Base-by-base conservation (phyloP, 495 filamentous ascomycete genomes). In the Lepraria neglecta region DNA sequence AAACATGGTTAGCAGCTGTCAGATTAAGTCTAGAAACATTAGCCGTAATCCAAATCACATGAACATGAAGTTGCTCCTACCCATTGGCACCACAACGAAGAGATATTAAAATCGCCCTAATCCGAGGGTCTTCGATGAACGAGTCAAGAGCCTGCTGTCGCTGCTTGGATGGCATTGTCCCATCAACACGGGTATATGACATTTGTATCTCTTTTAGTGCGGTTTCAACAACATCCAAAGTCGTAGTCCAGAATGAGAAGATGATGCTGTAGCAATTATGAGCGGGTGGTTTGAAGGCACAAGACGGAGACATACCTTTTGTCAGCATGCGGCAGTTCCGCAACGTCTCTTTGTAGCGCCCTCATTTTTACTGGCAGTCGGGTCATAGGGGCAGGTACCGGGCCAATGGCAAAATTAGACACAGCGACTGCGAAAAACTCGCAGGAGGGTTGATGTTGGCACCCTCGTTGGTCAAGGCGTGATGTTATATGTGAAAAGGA, bases 281-380 rank as follows among this genome's bases (percentile, higher is more conserved):
- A 63, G 61, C 48, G n/a, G 27, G 1, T 35, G 1, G 12, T 7
- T 27, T 6, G 19, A 38, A n/a, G 21, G 68, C 3, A 77, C 79
- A 27, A 80, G 72, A 2, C 70, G 68, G 44, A 76, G 71, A 68
- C 83, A 87, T 64, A 85, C 80, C 52, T 77, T 74, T 60, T 83
- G 77, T 60, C 81, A 76, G 77, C 40, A 85, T 81, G 27, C 83
- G 71, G 9, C 94, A 61, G 6, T 92, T 79, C 3, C 85, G 85
- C 42, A 78, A 82, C 0, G 90, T 95, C 72, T 96, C 96, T 27
- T 88, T 92, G 64, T 90, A 89, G 0, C 88, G 92, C 0, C 89
- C 88, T 52, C 78, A 79, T 71, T 95, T 96, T 38, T 77, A 77
- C 4, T 80, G 83, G 30, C 86, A 73, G 12, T 77, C 90, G 21